Evolutionary conservation across 75 land plant genomes (phyloP).

Genomic region (Picea sitchensis): DNA sequence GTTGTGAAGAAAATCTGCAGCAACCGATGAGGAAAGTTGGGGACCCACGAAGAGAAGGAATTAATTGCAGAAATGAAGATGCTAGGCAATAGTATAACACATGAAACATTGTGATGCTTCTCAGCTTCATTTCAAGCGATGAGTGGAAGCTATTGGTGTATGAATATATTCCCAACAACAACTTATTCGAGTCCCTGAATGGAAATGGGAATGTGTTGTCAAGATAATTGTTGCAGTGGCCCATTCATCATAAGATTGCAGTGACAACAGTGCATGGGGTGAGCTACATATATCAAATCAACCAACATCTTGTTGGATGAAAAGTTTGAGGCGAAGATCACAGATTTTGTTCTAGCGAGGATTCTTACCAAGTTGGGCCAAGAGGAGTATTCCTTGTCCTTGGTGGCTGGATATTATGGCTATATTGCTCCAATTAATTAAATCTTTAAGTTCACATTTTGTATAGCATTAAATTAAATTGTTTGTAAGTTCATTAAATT

Average conservation of each 20-base stretch:
- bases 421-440: slow-evolving; percentile 21
- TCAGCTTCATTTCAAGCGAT: slow-evolving; percentile 44
- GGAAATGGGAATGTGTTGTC: slow-evolving; percentile 24
- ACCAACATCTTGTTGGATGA: slow-evolving; percentile 27
- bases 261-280: slow-evolving; percentile 18
- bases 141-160: slow-evolving; percentile 58
- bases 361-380: slow-evolving; percentile 7
- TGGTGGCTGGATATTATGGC: too few species aligned
- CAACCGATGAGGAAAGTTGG: background rate
- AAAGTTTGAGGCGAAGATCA: slow-evolving; percentile 18
- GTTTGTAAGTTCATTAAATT: background rate
- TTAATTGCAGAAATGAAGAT: slow-evolving; percentile 44
- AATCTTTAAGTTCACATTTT: background rate
- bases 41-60: slow-evolving; percentile 17
- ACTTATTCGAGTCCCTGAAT: slow-evolving; percentile 47
- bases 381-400: too few species aligned
- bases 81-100: slow-evolving; percentile 28
- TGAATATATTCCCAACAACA: slow-evolving; percentile 63
- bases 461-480: background rate
- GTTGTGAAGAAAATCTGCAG: slow-evolving; percentile 54
- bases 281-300: slow-evolving; percentile 26
- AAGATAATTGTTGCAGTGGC: background rate
- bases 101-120: slow-evolving; percentile 52
- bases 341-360: slow-evolving; percentile 28
- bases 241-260: background rate